phyloP scores from a whole-genome alignment of 129 eudicot genomes.

The Rutidosis leptorrhynchoides region DNA sequence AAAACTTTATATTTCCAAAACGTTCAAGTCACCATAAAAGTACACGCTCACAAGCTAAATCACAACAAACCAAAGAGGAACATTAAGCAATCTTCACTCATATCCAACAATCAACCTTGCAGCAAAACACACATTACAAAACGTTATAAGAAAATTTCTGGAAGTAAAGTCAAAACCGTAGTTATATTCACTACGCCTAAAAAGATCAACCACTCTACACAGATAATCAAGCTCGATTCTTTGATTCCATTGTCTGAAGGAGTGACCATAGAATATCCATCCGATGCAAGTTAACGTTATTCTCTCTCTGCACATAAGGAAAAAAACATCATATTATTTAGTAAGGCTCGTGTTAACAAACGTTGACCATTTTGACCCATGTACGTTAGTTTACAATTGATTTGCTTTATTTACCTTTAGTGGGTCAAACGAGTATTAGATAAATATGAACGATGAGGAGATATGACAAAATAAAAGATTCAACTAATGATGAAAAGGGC shows the following conservation, averaged over 20 bases:
- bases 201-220: slow-evolving; percentile 16
- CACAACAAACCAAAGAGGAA: slow-evolving; percentile 19
- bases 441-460: neutral
- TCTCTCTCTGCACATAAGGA: slow-evolving; percentile 45
- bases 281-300: slow-evolving; percentile 64
- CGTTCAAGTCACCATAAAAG: slow-evolving; percentile 19
- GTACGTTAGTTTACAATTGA: neutral
- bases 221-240: slow-evolving; percentile 20
- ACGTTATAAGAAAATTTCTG: slow-evolving; percentile 1
- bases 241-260: slow-evolving; percentile 59
- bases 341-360: neutral
- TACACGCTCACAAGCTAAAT: slow-evolving; percentile 31
- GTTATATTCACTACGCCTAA: slow-evolving; percentile 19
- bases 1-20: slow-evolving; percentile 15
- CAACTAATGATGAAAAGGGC: neutral
- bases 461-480: neutral
- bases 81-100: slow-evolving; percentile 24
- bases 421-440: neutral
- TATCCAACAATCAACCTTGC: slow-evolving; percentile 12
- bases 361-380: neutral
- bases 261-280: slow-evolving; percentile 78
- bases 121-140: slow-evolving; percentile 11
- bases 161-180: slow-evolving; percentile 4
- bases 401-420: neutral
- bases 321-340: slow-evolving; percentile 4